Base-by-base conservation (phyloP, 352 stramenopile genomes). In the Pythium insidiosum region DNA sequence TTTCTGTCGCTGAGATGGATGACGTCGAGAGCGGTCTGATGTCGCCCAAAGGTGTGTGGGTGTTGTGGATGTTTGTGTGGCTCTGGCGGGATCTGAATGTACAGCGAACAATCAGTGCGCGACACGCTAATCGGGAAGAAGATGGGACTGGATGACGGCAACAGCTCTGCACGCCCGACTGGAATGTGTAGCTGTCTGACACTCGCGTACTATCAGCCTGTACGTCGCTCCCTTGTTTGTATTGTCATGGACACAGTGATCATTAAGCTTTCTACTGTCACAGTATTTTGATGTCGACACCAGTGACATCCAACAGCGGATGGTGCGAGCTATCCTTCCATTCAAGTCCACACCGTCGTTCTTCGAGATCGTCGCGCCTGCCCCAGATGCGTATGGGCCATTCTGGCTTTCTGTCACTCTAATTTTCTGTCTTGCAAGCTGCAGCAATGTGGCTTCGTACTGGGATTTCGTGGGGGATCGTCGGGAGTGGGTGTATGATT, bases 251-350 rank as follows among this genome's bases (percentile, higher is more conserved):
- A n/a, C n/a, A n/a, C n/a, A n/a, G n/a, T 34, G n/a, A 19, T 24
- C 12, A 11, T 4, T 22, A 22, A 10, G 26, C 21, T 29, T 1
- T 19, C 18, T 23, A 15, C 3, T 44, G 20, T 4, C 12, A 15
- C 38, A 94, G 81, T 91, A 88, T 38, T 94, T 94, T 50, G 76
- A 94, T 40, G 81, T 94, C 1, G 81, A 94, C 56, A 94, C 81
- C 16, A 47, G 47, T 23, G 78, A 94, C 53, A 73, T 94, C 30
- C 78, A 90, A 43, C 65, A 79, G 47, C 81, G 81, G 29, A 43
- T 94, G 22, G 61, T 77, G 36, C 73, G 74, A 26, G 76, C 78
- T 1, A 44, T 94, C 10, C 49, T 94, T 33, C 81, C 81, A 22
- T 88, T 94, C 50, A 94, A 88, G 68, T 87, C 88, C 53, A 69